Evolutionary conservation across 179 eudicot genomes (phyloP).

Genomic region (Spergularia azorica): DNA sequence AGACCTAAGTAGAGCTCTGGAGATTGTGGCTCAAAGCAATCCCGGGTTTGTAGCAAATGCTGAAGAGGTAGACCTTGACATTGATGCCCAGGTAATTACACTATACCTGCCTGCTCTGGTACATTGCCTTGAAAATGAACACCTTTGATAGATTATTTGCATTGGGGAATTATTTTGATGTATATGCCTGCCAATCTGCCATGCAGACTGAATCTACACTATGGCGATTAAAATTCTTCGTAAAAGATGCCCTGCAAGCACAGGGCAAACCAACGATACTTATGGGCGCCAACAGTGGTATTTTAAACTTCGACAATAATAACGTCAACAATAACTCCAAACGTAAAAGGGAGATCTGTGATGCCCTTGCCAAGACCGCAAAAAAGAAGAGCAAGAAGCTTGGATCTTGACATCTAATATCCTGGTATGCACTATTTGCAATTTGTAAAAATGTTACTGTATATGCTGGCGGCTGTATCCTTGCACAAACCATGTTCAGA

Average conservation of each 20-base stretch:
- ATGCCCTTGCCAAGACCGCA: slow-evolving; percentile 52
- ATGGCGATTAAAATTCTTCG: slow-evolving; percentile 82
- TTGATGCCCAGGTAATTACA: slow-evolving; percentile 66
- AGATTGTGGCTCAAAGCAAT: slow-evolving; percentile 70
- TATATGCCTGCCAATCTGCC: too few relatives aligned
- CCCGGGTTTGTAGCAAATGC: slow-evolving; percentile 54
- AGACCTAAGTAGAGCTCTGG: slow-evolving; percentile 68
- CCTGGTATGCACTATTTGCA: slow-evolving; percentile 1
- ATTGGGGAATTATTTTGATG: neutral
- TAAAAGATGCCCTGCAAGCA: slow-evolving; percentile 57
- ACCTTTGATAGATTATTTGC: too few relatives aligned
- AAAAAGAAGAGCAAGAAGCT: slow-evolving; percentile 57
- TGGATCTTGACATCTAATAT: slow-evolving; percentile 5
- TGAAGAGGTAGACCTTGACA: slow-evolving; percentile 80
- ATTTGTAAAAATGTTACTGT: slow-evolving; percentile 11
- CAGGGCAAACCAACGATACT: slow-evolving; percentile 42
- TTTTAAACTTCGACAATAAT: slow-evolving; percentile 22
- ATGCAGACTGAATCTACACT: slow-evolving; percentile 72
- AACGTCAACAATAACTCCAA: slow-evolving; percentile 38
- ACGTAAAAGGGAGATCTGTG: slow-evolving; percentile 51
- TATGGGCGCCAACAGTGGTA: slow-evolving; percentile 36
- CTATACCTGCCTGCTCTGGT: neutral
- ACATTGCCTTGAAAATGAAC: neutral
- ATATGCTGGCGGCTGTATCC: neutral
- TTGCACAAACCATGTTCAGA: neutral